Base-by-base conservation (phyloP, 2,329 filamentous ascomycete species). In the Hymenoscyphus salicellus region DNA sequence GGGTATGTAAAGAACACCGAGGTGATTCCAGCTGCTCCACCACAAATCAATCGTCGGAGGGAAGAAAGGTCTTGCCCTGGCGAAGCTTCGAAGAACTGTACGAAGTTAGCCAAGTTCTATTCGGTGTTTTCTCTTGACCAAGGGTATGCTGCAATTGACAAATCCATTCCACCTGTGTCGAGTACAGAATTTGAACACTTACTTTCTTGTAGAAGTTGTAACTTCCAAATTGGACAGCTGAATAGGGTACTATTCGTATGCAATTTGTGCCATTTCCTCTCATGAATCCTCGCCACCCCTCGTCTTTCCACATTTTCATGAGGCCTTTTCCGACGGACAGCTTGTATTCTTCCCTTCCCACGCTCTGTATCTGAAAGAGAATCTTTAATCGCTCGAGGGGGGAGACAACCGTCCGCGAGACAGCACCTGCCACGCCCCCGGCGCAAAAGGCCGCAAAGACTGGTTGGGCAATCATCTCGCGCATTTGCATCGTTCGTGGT, bases 261-360 rank as follows among this genome's bases (percentile, higher is more conserved):
- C 95, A 99, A 78, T 99, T 99, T 66, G 93, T 97, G 68, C 95
- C 95, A 77, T 99, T 99, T 61, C 95, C 95, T 70, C 93, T 88
- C 93, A 99, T 96, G 78, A 98, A 96, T 0, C 95, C 95, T 77
- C 88, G 88, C 92, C 93, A 98, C 62, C 95, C 95, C 79, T 99
- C 95, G 76, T 99, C 95, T 72, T 83, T 88, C 89, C 94, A 97
- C 90, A 99, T 99, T 79, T 99, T 99, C 52, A 81, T 85, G 69
- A 99, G 82, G 3, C 92, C 95, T 79, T 96, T 92, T 71, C 88
- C 87, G 64, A 98, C 92, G 17, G 93, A 95, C 77, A 97, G 82
- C 77, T 95, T 94, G 80, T 99, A 99, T 75, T 97, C 94, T 72
- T 92, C 90, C 74, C 93, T 88, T 20, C 93, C 94, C 59, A 85